Evolutionary conservation across 1,284 basidiomycete species (phyloP).

Genomic region (Fomitopsis schrenkii): DNA sequence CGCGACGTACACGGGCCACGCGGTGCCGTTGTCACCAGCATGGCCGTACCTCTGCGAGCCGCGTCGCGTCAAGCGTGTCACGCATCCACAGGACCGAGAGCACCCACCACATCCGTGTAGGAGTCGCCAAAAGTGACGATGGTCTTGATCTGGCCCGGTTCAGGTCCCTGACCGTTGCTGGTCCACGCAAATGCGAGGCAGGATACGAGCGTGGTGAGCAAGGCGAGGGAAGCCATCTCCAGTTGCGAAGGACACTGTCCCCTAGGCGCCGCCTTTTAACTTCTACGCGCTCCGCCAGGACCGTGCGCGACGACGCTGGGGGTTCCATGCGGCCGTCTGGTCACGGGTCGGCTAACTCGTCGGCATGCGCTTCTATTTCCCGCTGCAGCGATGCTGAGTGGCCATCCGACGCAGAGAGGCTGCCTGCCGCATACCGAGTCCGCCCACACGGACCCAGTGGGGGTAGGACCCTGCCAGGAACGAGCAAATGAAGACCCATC

Average conservation of each 20-base stretch:
- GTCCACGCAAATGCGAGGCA: not conserved
- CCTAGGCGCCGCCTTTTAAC: not conserved
- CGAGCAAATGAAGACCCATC: not conserved
- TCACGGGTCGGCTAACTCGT: not conserved
- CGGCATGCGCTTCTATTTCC: not conserved
- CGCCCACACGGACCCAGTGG: not conserved
- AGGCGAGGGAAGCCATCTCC: not conserved
- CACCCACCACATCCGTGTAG: conserved; percentile 38
- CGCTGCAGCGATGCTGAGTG: not conserved
- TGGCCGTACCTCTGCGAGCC: conserved; percentile 9
- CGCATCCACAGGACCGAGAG: not conserved
- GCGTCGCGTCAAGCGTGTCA: not conserved
- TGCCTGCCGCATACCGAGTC: not conserved
- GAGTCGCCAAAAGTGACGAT: conserved; percentile 45
- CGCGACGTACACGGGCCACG: conserved; percentile 43
- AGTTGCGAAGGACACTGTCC: not conserved
- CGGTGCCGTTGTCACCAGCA: conserved; percentile 31
- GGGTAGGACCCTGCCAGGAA: not conserved
- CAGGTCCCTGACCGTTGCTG: conserved; percentile 13
- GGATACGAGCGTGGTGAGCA: not conserved
- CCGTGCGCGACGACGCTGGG: not conserved
- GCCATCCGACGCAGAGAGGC: not conserved
- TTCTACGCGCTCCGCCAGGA: not conserved
- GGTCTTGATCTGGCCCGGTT: conserved; percentile 35
- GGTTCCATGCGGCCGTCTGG: not conserved